Base-by-base conservation (phyloP, 2,329 filamentous ascomycete genomes). In the Ophiostoma sp. region DNA sequence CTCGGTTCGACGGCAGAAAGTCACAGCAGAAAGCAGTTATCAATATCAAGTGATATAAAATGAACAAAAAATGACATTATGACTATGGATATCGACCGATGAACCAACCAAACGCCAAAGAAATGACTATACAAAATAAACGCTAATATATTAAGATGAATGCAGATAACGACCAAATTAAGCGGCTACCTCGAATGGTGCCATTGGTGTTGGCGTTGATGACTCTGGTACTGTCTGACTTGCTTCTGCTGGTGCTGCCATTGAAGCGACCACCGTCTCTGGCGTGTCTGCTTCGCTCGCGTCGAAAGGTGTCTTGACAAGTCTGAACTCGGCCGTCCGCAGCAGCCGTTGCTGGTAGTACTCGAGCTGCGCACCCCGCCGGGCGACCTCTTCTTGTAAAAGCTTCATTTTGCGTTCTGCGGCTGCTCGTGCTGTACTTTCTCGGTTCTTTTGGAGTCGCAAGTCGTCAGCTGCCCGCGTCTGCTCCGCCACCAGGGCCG, bases 271-370 rank as follows among this genome's bases (percentile, higher is more conserved):
- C 12, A 22, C 9, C 7, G 61, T 19, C 4, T 5, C 11, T 19
- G 33, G 50, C 2, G 50, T 28, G 8, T 5, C 22, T 12, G 11
- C 61, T n/a, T 28, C 61, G 4, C 6, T 25, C 7, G 4, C 36
- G 19, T 71, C 69, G 28, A 71, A 63, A 2, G 69, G 52, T 25
- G 69, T 61, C 36, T 48, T 61, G 15, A 63, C 69, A 1, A 71
- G 15, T 7, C 69, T 55, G 15, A 71, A 71, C 69, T 71, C 36
- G 33, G 69, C 69, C 2, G 69, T 71, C 69, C 36, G 55, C 69
- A 71, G n/a, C 39, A 63, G 22, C 17, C 69, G 55, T 55, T 71
- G 69, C 36, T 71, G 69, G 52, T 71, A 63, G 69, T 71, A 61
- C 69, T 71, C 69, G 3, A 63, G 52, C 55, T 71, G 69, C 4